phyloP scores from a whole-genome alignment of 176 grass and related monocot species.

The Avena atlantica region DNA sequence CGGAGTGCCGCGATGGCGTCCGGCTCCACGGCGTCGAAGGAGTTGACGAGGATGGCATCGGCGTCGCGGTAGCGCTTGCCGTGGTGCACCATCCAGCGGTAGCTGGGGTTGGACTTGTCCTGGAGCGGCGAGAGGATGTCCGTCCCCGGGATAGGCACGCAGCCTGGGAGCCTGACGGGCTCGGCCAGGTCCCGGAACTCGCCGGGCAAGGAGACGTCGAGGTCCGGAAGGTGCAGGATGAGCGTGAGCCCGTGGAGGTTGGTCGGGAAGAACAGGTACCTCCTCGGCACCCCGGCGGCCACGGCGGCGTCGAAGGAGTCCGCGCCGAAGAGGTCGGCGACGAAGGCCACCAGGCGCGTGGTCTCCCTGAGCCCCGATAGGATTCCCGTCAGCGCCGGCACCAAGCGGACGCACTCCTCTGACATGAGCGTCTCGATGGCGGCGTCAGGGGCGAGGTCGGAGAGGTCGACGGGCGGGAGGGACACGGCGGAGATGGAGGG shows the following conservation, averaged over 20 bases:
- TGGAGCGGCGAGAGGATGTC: conserved; percentile 58
- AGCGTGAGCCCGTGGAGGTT: conserved; percentile 68
- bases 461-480: conserved; percentile 52
- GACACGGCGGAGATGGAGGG: conserved; percentile 26
- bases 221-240: conserved; percentile 49
- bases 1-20: conserved; percentile 25
- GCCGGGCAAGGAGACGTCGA: conserved; percentile 39
- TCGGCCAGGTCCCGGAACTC: conserved; percentile 64
- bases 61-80: conserved; percentile 42
- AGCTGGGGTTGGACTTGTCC: conserved; percentile 56
- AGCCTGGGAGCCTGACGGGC: conserved; percentile 67
- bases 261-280: conserved; percentile 62
- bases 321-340: conserved; percentile 64
- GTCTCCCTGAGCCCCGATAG: conserved; percentile 1
- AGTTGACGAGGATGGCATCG: conserved; percentile 67
- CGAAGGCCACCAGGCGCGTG: conserved; percentile 49
- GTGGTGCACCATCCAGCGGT: conserved; percentile 69
- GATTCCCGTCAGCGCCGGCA: neutral
- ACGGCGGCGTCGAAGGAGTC: conserved; percentile 55
- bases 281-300: conserved; percentile 23
- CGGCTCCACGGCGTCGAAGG: conserved; percentile 67
- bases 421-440: conserved; percentile 66
- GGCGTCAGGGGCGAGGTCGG: conserved; percentile 38
- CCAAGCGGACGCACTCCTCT: conserved; percentile 5
- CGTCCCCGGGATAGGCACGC: conserved; percentile 53